Evolutionary conservation across 495 filamentous ascomycete species (phyloP), one percentile per base, ranked within the genome.

Genomic region (Lophium mytilinum): DNA sequence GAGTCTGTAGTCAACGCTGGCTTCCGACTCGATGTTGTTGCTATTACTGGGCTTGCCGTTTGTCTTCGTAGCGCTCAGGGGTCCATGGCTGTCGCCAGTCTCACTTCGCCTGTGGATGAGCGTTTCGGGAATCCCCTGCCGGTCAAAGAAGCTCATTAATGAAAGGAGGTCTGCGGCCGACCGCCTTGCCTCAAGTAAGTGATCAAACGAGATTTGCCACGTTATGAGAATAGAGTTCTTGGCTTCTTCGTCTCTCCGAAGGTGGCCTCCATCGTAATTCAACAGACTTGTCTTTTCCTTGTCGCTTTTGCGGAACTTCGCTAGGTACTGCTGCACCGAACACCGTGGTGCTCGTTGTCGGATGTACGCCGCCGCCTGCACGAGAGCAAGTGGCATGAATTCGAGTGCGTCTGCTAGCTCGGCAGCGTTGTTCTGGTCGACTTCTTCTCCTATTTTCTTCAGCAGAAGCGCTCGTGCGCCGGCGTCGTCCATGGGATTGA

Each of bases 131-230:
- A 61, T 61, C 4, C 58, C 54, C 36, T 57, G 37, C 17, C 46
- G 56, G 52, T 59, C 42, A 34, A 59, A 59, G 30, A 59, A 59
- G 41, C 56, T 59, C 54, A 61, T 61, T 11, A 61, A 46, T 9
- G 58, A 61, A 17, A 61, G 33, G 11, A 61, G 37, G 42, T 61
- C 37, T 36, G 58, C 53, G 8, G 58, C 58, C 18, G 53, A 61
- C n/a, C n/a, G 53, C 43, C 24, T 50, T n/a, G 34, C 65, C 45
- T 66, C 2, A 14, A 52, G 62, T 15, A 78, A 69, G 50, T 73
- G 42, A 11, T 77, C 68, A 52, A 78, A 78, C 36, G 71, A 77
- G 43, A 77, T 73, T 48, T 74, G 69, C 72, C 68, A 77, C 15
- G 73, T 78, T 17, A 66, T 56, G 37, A 76, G 63, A 46, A 78